Percentiles rank a stretch among this genome's conserved stretches.
These are phyloP conservation scores for Melampsora larici-populina DNA, from an alignment of 1,284 basidiomycete genomes.

Conservation along the genomic window DNA sequence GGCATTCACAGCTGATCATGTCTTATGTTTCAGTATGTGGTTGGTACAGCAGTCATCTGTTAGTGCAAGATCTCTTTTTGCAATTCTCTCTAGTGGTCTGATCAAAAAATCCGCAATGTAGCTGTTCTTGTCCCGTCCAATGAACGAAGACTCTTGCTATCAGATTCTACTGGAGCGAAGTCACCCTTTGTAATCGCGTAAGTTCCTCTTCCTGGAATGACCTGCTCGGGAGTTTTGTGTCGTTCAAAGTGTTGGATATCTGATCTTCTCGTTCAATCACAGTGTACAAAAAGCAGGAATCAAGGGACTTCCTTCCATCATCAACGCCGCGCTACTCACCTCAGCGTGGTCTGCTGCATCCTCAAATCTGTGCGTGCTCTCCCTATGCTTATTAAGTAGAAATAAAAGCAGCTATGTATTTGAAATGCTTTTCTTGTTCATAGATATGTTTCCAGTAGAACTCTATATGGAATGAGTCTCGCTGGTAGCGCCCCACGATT, in stretches of 20 bases:
- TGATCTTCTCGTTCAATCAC: background rate
- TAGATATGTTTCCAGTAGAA: slow-evolving; percentile 43
- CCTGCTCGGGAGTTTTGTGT: no score
- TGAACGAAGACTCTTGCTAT: slow-evolving; percentile 28
- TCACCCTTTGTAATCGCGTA: slow-evolving; percentile 43
- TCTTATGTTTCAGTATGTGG: background rate
- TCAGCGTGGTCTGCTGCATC: slow-evolving; percentile 41
- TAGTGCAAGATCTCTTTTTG: background rate
- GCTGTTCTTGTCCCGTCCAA: slow-evolving; percentile 41
- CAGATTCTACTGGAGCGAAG: slow-evolving; percentile 25
- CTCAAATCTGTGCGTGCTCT: slow-evolving; percentile 36
- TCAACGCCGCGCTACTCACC: slow-evolving; percentile 25
- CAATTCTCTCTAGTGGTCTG: background rate
- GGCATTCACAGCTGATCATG: background rate
- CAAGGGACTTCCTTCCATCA: slow-evolving; percentile 40
- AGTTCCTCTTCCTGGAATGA: background rate
- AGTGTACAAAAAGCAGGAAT: slow-evolving; percentile 42
- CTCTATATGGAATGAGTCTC: slow-evolving; percentile 41
- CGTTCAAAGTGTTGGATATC: background rate
- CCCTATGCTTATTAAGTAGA: background rate
- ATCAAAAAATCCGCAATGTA: background rate
- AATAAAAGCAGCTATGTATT: background rate
- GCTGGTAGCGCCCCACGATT: slow-evolving; percentile 42
- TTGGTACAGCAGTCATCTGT: background rate
- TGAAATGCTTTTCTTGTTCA: background rate